phyloP scores from a whole-genome alignment of 73 alveolate species.

The Stentor coeruleus region DNA sequence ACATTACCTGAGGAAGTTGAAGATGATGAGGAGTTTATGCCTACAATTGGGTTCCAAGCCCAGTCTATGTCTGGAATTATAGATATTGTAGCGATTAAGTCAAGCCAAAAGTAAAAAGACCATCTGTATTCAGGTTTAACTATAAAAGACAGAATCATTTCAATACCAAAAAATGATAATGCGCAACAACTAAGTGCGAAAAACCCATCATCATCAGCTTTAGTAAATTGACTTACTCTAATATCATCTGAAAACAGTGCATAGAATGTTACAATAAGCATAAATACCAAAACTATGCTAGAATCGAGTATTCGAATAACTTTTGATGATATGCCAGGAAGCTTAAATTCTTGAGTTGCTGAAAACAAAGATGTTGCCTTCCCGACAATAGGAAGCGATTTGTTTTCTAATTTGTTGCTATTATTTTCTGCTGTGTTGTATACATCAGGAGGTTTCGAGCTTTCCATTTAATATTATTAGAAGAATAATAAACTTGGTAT shows the following conservation, averaged over 20 bases:
- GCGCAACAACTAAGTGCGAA: not conserved
- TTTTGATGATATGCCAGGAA: not conserved
- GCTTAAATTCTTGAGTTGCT: not conserved
- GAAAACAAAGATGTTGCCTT: not conserved
- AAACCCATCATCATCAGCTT: slow-evolving; percentile 58
- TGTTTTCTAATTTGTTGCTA: not conserved
- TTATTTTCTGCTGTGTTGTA: not conserved
- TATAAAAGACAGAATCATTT: slow-evolving; percentile 20
- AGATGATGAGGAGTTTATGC: slow-evolving; percentile 29
- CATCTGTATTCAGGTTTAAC: slow-evolving; percentile 20
- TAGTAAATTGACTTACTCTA: slow-evolving; percentile 47
- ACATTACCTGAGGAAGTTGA: slow-evolving; percentile 12
- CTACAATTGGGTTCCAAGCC: slow-evolving; percentile 39
- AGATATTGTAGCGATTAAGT: slow-evolving; percentile 58
- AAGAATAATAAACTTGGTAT: no score
- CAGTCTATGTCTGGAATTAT: slow-evolving; percentile 67
- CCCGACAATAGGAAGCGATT: not conserved
- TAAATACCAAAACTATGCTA: no score
- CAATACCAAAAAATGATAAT: slow-evolving; percentile 9
- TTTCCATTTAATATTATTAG: slow-evolving; percentile 5
- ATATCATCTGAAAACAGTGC: slow-evolving; percentile 84
- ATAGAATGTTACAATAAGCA: slow-evolving; percentile 67
- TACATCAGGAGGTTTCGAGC: not conserved
- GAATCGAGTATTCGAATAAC: no score
- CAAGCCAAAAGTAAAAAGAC: slow-evolving; percentile 73